Percentiles rank a stretch among this genome's conserved stretches.
These are phyloP conservation scores for Eutypella sp. DNA, from an alignment of 2,329 filamentous ascomycete genomes.

Conservation along the genomic window DNA sequence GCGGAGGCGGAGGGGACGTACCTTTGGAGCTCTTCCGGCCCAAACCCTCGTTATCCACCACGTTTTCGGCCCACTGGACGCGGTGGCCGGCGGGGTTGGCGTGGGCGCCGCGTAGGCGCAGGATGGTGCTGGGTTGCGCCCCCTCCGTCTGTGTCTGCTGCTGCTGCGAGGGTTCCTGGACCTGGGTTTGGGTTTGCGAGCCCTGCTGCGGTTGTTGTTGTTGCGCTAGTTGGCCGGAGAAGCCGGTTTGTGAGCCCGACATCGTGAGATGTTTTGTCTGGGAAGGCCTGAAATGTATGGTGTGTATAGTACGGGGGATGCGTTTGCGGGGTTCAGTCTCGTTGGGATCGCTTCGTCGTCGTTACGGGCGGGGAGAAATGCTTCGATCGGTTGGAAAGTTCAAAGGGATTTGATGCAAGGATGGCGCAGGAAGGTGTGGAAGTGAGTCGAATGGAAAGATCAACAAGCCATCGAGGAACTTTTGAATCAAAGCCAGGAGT, in stretches of 20 bases:
- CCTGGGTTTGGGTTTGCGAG: slow-evolving; percentile 23
- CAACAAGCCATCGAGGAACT: too few species aligned
- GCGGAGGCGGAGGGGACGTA: slow-evolving; percentile 31
- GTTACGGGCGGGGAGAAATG: too few species aligned
- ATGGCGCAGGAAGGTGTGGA: too few species aligned
- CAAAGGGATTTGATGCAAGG: too few species aligned
- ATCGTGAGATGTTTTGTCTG: slow-evolving; percentile 5
- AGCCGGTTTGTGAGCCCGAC: slow-evolving; percentile 8
- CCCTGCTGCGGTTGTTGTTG: slow-evolving; percentile 20
- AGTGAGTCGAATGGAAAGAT: too few species aligned
- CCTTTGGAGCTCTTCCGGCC: slow-evolving; percentile 94
- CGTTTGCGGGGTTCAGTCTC: too few species aligned
- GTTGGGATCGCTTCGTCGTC: too few species aligned
- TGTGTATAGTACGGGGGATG: too few species aligned
- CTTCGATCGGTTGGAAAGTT: too few species aligned
- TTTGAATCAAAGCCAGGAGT: too few species aligned
- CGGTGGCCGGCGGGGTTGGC: slow-evolving; percentile 46
- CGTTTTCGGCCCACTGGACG: slow-evolving; percentile 89
- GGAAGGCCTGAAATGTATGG: too few species aligned
- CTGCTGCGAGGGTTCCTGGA: slow-evolving; percentile 25
- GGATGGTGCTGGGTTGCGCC: slow-evolving; percentile 29
- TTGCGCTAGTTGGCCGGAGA: slow-evolving; percentile 8
- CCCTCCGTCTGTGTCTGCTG: slow-evolving; percentile 21
- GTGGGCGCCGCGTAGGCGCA: slow-evolving; percentile 49
- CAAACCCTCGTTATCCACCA: slow-evolving; percentile 92